Evolutionary conservation across 2,329 filamentous ascomycete genomes (phyloP).

Genomic region (Sporothrix dimorphospora): DNA sequence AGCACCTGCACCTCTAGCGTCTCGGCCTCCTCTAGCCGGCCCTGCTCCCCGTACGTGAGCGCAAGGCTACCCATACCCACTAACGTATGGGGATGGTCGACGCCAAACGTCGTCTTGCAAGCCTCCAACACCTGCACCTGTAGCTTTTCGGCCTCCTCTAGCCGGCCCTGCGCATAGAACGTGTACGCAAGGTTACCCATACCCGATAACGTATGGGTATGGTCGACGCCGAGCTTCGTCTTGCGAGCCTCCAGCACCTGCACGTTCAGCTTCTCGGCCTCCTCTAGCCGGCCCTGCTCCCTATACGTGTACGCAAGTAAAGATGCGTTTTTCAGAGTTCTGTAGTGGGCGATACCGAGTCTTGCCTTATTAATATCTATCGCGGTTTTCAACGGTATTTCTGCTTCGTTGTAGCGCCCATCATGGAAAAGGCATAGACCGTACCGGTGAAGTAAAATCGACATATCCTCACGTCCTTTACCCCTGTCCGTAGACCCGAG

Average conservation of each 20-base stretch:
- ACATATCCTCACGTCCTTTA: too few relatives aligned
- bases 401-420: too few relatives aligned
- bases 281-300: too few relatives aligned
- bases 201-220: neutral
- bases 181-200: neutral
- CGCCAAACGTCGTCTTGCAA: neutral
- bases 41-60: neutral
- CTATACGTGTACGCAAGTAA: too few relatives aligned
- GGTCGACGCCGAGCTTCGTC: neutral
- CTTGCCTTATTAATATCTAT: too few relatives aligned
- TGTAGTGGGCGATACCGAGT: too few relatives aligned
- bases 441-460: too few relatives aligned
- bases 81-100: neutral
- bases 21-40: conserved; percentile 33
- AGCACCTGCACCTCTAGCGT: conserved; percentile 17
- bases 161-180: conserved; percentile 10
- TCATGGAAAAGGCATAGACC: too few relatives aligned
- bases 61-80: neutral
- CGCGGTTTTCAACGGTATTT: too few relatives aligned
- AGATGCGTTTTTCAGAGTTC: too few relatives aligned
- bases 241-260: too few relatives aligned
- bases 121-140: neutral
- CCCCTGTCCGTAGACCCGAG: neutral
- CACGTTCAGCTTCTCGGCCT: too few relatives aligned
- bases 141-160: conserved; percentile 32